Percentiles rank a stretch among this genome's conserved stretches.
Evolutionary conservation across 306 rosid genomes (phyloP).

Genomic region (Canavalia ensiformis): DNA sequence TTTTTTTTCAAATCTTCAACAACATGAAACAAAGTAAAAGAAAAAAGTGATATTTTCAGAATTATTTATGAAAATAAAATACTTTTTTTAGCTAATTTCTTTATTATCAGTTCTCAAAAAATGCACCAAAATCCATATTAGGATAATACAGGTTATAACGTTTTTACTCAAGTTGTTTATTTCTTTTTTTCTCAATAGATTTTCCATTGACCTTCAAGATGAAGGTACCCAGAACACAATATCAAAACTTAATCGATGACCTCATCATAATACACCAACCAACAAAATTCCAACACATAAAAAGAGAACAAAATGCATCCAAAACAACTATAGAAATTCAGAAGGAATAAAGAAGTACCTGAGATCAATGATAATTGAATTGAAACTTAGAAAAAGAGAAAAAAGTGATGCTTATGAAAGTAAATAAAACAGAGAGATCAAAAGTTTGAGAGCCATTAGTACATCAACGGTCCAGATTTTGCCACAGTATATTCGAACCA

Average conservation of each 20-base stretch:
- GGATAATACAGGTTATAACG: neutral
- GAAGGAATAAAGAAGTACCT: constrained; percentile 41
- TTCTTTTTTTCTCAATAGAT: neutral
- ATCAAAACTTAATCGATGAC: constrained; percentile 15
- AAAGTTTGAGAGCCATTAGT: constrained; percentile 24
- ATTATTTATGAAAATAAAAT: neutral
- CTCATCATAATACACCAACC: neutral
- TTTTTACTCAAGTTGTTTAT: neutral
- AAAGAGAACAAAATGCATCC: constrained; percentile 2
- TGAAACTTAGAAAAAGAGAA: neutral
- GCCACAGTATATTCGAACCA: neutral
- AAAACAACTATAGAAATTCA: neutral
- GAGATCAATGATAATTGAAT: constrained; percentile 3
- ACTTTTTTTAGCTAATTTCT: neutral
- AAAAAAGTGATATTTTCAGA: neutral
- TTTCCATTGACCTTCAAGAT: neutral
- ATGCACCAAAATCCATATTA: neutral
- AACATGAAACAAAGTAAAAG: neutral
- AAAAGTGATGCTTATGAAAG: neutral
- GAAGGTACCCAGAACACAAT: constrained; percentile 2
- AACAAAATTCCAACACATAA: constrained; percentile 23
- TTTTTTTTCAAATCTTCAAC: neutral
- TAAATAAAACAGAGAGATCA: neutral
- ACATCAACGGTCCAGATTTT: constrained; percentile 13
- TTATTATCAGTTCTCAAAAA: neutral